Percentiles rank a stretch among this genome's conserved stretches.
Conservation (phyloP, 163 green algal species). For the Trebouxiophyceae sp. region DNA sequence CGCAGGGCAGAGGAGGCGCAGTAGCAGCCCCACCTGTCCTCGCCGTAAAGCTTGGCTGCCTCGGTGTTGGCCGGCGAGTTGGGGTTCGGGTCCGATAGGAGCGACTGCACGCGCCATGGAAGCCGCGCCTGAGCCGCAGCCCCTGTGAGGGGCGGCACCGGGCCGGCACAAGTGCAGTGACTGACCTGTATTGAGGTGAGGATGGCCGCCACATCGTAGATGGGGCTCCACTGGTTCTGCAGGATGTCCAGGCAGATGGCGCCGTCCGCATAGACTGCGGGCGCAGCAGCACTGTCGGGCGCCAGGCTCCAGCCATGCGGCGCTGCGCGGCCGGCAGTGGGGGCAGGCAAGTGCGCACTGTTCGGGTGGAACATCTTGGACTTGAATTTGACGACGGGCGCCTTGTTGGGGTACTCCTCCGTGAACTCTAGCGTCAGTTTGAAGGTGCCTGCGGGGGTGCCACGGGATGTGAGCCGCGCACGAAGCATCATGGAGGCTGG, state of each 20-base stretch:
- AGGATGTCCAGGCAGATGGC: constrained; percentile 90
- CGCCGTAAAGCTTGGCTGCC: constrained; percentile 76
- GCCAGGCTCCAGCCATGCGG: too few relatives aligned
- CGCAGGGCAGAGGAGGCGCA: neutral
- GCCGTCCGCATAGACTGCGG: constrained; percentile 80
- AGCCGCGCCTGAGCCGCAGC: neutral
- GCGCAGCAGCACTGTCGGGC: neutral
- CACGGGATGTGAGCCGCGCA: neutral
- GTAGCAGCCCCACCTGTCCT: constrained; percentile 52
- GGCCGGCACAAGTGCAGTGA: neutral
- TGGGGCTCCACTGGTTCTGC: constrained; percentile 93
- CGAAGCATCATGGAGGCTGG: constrained; percentile 2
- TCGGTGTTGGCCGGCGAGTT: constrained; percentile 87
- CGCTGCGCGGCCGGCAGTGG: too few relatives aligned
- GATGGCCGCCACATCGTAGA: constrained; percentile 94
- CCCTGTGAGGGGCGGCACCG: neutral
- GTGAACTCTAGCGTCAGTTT: constrained; percentile 80
- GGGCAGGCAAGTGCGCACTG: constrained; percentile 36
- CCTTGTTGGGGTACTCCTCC: constrained; percentile 91
- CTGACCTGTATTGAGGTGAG: constrained; percentile 92
- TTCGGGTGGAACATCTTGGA: constrained; percentile 91
- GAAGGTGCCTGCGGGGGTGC: constrained; percentile 64
- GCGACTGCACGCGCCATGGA: constrained; percentile 47
- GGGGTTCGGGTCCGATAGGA: constrained; percentile 84
- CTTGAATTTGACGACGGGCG: constrained; percentile 81